Evolutionary conservation across 2,329 filamentous ascomycete species (phyloP).

Genomic region (Sclerotiophoma versabilis): DNA sequence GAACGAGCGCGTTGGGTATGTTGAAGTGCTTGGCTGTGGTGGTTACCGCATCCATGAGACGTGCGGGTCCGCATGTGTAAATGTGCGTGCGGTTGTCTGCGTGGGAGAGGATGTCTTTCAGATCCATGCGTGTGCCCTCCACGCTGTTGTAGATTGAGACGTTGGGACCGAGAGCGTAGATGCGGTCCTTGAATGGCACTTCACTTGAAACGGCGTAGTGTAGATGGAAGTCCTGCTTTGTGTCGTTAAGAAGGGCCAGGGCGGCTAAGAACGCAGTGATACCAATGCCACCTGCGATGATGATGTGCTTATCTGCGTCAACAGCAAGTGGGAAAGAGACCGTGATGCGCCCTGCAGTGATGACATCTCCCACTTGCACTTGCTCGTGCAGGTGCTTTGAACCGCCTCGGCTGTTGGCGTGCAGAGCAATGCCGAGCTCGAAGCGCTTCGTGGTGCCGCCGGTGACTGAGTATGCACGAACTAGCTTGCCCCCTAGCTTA

Average conservation of each 20-base stretch:
- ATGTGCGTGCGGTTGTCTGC: conserved; percentile 64
- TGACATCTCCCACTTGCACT: conserved; percentile 56
- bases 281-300: conserved; percentile 70
- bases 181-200: conserved; percentile 61
- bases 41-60: conserved; percentile 63
- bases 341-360: conserved; percentile 62
- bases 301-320: conserved; percentile 65
- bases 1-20: conserved; percentile 60
- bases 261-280: conserved; percentile 69
- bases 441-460: conserved; percentile 59
- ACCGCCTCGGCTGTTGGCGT: conserved; percentile 64
- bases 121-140: conserved; percentile 61
- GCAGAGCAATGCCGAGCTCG: conserved; percentile 66
- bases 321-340: conserved; percentile 55
- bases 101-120: conserved; percentile 55
- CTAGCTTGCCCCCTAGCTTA: conserved; percentile 63
- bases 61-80: conserved; percentile 67
- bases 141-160: conserved; percentile 63
- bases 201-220: conserved; percentile 67
- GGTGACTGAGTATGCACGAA: conserved; percentile 68
- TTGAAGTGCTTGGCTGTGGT: conserved; percentile 52
- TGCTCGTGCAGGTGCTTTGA: conserved; percentile 65
- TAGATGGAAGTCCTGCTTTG: conserved; percentile 55
- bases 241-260: conserved; percentile 46
- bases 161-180: conserved; percentile 53